Base-by-base conservation (phyloP, 2,329 filamentous ascomycete genomes). In the Ophiostoma sp. region DNA sequence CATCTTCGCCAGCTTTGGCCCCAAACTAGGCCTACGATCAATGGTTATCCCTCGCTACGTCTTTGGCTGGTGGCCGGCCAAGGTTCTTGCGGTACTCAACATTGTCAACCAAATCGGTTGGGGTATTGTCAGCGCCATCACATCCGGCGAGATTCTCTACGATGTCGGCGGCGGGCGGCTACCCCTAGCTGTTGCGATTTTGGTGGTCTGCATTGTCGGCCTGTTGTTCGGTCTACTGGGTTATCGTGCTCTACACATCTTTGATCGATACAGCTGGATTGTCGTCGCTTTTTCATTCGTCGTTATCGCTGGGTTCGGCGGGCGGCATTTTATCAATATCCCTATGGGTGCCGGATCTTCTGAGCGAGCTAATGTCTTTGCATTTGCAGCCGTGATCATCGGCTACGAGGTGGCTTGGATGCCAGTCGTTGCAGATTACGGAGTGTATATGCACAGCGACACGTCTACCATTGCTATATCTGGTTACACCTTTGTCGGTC, bases 51-150 rank as follows among this genome's bases (percentile, higher is more conserved):
- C 62, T n/a, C 62, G 62, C 20, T 65, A 65, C n/a, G 62, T 65
- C 60, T 64, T 64, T n/a, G 60, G 62, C 8, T 65, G 62, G 62
- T 65, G 62, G 62, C 62, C 62, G 35, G 62, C 62, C 35, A 65
- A 65, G 60, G 35, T 65, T 6, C 62, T 65, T n/a, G 62, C 62
- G 15, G 35, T 39, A 15, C 35, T 65, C 17, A 65, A 65, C n/a
- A 65, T 39, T 4, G n/a, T 41, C 8, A 65, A 65, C 10, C 62
- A 65, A 10, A 65, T 65, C 11, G 62, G 62, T 3, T 65, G 62
- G 62, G 62, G 35, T 23, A 65, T 65, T 39, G 62, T 65, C 35
- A 65, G 62, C 17, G 62, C 62, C 35, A 65, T 65, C 8, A 65
- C 35, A 23, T 65, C 62, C 10, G 62, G 62, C 20, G 62, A n/a